Evolutionary conservation across 139 green algal species (phyloP).

Genomic region (Coelastrella sp.): DNA sequence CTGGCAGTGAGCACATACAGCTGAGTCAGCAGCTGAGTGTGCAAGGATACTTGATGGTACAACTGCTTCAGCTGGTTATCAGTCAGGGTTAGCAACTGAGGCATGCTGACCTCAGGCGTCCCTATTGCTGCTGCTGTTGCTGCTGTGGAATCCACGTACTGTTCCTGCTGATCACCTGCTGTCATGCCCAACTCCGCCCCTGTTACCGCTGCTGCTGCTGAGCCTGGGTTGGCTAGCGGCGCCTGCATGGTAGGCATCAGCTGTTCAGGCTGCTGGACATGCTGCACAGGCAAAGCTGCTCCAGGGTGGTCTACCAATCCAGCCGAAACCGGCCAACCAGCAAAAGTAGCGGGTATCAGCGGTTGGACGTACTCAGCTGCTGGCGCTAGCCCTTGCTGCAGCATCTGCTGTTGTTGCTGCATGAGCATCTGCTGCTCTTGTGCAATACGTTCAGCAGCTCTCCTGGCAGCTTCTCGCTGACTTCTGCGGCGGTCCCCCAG

Average conservation of each 20-base stretch:
- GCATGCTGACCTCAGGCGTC: not conserved
- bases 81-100: conserved; percentile 13
- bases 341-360: conserved; percentile 24
- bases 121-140: not conserved
- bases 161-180: too few relatives aligned
- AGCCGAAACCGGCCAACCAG: not conserved
- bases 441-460: conserved; percentile 4
- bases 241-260: not conserved
- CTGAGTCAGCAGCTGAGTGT: not conserved
- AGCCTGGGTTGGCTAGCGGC: too few relatives aligned
- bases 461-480: not conserved
- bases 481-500: not conserved
- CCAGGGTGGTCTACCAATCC: not conserved
- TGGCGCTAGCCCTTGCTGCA: not conserved
- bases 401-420: not conserved
- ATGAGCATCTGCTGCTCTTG: not conserved
- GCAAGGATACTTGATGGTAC: conserved; percentile 1
- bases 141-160: too few relatives aligned
- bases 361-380: not conserved
- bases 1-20: not conserved
- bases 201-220: not conserved
- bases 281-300: not conserved
- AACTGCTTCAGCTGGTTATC: conserved; percentile 29
- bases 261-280: conserved; percentile 3
- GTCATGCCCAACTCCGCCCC: not conserved